Base-by-base conservation (phyloP, 306 rosid species). In the Rosa rugosa region DNA sequence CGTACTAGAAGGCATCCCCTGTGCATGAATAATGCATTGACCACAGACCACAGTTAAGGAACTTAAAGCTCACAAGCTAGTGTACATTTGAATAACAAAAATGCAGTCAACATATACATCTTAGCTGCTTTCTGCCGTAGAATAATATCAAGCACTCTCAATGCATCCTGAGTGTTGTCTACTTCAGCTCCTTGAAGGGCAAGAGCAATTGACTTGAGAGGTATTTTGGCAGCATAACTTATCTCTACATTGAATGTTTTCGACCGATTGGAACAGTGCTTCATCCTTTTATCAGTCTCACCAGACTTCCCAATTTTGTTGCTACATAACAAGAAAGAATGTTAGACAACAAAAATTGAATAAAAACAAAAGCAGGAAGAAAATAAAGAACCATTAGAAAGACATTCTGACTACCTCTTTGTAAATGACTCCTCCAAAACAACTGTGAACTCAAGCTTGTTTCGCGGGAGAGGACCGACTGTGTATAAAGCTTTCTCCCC, bases 1-100 rank as follows among this genome's bases (percentile, higher is more conserved):
- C 97, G 81, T 51, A 91, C 98, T 85, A 95, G 80, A 80, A 92
- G 97, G 80, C 98, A 92, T 47, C 94, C 95, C 85, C 99, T 95
- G 77, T 75, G 75, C 81, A 86, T 77, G 69, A 81, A 75, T 25
- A 64, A 73, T 80, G 18, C 17, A 12, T 38, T 1, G 72, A 45
- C 75, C 69, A 73, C 42, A 1, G 72, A 45, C 75, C 69, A 73
- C 42, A 25, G 57, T 73, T 81, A 57, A 80, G 80, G 51, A 63
- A 79, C 47, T 79, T 75, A 74, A 71, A 81, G 27, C 31, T 70
- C 16, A 79, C 38, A 72, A 68, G 31, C 46, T 53, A 42, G 71
- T 60, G 86, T 40, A 78, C 46, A 78, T 77, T 45, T 57, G 42
- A 75, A 62, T 31, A 53, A 81, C 11, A 23, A 34, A 75, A 56